Percentiles rank a stretch among this genome's conserved stretches.
Conservation (phyloP, 2,329 filamentous ascomycete species). For the Lanzia echinophila region DNA sequence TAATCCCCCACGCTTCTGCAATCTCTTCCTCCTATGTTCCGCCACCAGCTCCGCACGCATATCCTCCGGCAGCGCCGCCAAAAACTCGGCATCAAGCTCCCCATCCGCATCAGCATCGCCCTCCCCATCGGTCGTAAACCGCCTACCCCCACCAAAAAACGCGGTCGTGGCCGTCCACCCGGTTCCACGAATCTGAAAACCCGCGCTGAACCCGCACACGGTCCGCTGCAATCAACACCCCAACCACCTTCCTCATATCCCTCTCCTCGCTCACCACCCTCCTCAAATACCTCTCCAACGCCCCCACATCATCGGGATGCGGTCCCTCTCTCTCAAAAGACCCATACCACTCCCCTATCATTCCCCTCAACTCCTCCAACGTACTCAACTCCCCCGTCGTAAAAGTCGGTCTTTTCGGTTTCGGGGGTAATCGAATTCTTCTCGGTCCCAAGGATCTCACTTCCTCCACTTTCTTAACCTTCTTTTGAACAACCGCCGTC, state of each 20-base stretch:
- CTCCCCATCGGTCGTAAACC: conserved; percentile 37
- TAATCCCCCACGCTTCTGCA: conserved; percentile 44
- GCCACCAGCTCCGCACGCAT: conserved; percentile 71
- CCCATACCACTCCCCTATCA: conserved; percentile 68
- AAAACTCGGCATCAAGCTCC: conserved; percentile 51
- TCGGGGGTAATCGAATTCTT: conserved; percentile 41
- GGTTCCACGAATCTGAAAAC: conserved; percentile 30
- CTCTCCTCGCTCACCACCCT: conserved; percentile 69
- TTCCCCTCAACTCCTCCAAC: conserved; percentile 61
- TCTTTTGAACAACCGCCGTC: conserved; percentile 16
- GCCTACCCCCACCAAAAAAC: conserved; percentile 58
- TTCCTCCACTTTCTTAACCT: conserved; percentile 17
- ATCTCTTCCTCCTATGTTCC: conserved; percentile 58
- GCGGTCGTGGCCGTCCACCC: conserved; percentile 36
- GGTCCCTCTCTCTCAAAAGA: conserved; percentile 70
- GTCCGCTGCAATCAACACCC: conserved; percentile 43
- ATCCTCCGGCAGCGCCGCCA: conserved; percentile 76
- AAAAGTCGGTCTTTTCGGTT: conserved; percentile 50
- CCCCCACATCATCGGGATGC: conserved; percentile 68
- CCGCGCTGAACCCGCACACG: neutral
- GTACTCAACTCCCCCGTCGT: conserved; percentile 49
- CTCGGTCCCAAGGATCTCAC: conserved; percentile 21
- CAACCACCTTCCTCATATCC: conserved; percentile 68
- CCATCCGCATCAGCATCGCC: conserved; percentile 61
- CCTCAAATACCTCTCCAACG: conserved; percentile 65